Percentiles rank a stretch among this genome's conserved stretches.
Conservation (phyloP, 2,329 filamentous ascomycete species). For the Hysterium pulicare region DNA sequence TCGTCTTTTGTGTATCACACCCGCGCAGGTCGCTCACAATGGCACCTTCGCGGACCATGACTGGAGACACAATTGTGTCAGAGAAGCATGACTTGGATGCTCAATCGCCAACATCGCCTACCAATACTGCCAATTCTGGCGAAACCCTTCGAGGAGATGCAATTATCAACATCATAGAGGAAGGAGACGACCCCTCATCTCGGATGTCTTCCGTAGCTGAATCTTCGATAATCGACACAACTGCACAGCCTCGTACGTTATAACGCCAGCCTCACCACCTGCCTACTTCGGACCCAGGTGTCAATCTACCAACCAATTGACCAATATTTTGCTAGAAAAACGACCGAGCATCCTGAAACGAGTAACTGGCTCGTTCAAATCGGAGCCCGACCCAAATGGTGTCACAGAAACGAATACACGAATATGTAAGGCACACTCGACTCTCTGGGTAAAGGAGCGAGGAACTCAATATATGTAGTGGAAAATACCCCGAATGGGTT, state of each 20-base stretch:
- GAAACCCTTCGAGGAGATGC: slow-evolving; percentile 27
- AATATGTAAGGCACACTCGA: slow-evolving; percentile 20
- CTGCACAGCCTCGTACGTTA: slow-evolving; percentile 24
- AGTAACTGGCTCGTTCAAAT: slow-evolving; percentile 28
- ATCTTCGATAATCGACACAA: slow-evolving; percentile 14
- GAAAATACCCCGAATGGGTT: slow-evolving; percentile 39
- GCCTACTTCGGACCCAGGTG: not conserved
- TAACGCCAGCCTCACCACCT: not conserved
- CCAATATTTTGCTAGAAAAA: slow-evolving; percentile 8
- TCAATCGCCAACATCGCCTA: slow-evolving; percentile 24
- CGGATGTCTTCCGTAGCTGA: slow-evolving; percentile 11
- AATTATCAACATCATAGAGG: slow-evolving; percentile 28
- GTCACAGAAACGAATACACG: slow-evolving; percentile 33
- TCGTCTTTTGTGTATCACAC: slow-evolving; percentile 3
- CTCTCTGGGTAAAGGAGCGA: not conserved
- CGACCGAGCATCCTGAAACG: slow-evolving; percentile 23
- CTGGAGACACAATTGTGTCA: slow-evolving; percentile 26
- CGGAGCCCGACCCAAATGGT: slow-evolving; percentile 23
- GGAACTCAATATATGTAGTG: slow-evolving; percentile 19
- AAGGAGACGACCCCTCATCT: slow-evolving; percentile 8
- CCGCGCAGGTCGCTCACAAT: slow-evolving; percentile 17
- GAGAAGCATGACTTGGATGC: slow-evolving; percentile 18
- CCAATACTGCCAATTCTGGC: slow-evolving; percentile 20
- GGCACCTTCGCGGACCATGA: slow-evolving; percentile 30
- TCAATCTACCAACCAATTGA: not conserved